A percentile compares a stretch with the other conserved stretches of the same genome.
Conservation (phyloP, 106 monocot genomes). For the Narthecium ossifragum region DNA sequence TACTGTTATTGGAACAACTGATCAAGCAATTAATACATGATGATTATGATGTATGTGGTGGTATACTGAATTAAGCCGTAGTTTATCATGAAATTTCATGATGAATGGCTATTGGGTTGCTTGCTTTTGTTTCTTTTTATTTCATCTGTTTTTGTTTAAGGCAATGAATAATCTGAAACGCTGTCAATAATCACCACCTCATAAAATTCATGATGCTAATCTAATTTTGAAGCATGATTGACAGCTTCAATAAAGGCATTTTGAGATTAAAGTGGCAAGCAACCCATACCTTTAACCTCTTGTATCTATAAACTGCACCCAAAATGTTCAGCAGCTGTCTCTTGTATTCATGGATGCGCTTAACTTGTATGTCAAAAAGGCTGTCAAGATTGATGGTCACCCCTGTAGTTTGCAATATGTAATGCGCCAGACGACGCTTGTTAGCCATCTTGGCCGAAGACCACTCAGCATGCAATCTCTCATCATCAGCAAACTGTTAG, state of each 20-base stretch:
- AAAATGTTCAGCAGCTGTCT: constrained; percentile 88
- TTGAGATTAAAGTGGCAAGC: not conserved
- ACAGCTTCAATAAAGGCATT: not conserved
- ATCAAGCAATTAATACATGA: too few species aligned
- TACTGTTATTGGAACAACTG: too few species aligned
- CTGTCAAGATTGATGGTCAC: constrained; percentile 59
- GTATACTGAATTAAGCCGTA: too few species aligned
- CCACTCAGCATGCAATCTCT: constrained; percentile 76
- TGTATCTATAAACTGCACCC: constrained; percentile 79
- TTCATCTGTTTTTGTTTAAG: too few species aligned
- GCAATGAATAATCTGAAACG: constrained; percentile 11
- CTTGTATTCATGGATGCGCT: constrained; percentile 97
- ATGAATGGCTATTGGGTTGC: too few species aligned
- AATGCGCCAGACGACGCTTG: constrained; percentile 67
- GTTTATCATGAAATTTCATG: too few species aligned
- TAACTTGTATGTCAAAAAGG: constrained; percentile 92
- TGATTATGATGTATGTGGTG: too few species aligned
- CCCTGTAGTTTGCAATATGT: constrained; percentile 61
- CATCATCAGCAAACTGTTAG: constrained; percentile 70
- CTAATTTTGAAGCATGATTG: not conserved
- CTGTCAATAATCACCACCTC: not conserved
- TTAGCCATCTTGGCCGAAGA: constrained; percentile 69
- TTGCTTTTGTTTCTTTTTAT: too few species aligned
- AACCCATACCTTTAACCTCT: constrained; percentile 56
- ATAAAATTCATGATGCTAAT: not conserved